phyloP scores from a whole-genome alignment of 2,329 filamentous ascomycete genomes.

The Botrytis sinoallii region DNA sequence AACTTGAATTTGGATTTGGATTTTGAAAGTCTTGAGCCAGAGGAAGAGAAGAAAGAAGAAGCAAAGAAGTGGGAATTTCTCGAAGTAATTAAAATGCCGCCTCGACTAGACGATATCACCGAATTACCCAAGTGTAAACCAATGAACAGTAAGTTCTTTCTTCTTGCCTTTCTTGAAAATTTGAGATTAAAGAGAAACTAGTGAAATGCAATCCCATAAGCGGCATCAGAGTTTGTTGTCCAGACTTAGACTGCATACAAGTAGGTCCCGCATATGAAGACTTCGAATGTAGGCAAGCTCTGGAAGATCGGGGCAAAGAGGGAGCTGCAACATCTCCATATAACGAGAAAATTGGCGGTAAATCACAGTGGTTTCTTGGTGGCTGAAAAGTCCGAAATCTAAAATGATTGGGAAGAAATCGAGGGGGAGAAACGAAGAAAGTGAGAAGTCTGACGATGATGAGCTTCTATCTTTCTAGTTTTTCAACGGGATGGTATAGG shows the following conservation, averaged over 20 bases:
- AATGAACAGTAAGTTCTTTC: background rate
- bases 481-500: background rate
- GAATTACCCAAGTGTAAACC: background rate
- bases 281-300: background rate
- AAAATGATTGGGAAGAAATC: background rate
- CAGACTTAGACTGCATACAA: background rate
- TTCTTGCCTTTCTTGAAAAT: background rate
- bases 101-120: constrained; percentile 7
- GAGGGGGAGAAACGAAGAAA: background rate
- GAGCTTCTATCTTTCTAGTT: background rate
- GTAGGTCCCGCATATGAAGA: background rate
- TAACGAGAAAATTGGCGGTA: background rate
- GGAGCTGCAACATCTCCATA: background rate
- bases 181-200: background rate
- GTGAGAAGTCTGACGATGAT: background rate
- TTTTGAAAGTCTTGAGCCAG: background rate
- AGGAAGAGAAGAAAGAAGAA: background rate
- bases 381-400: background rate
- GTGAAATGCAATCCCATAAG: constrained; percentile 1
- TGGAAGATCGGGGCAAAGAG: background rate
- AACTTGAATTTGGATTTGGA: background rate
- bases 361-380: background rate
- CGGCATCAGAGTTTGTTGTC: background rate
- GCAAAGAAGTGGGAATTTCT: background rate
- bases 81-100: background rate